Conservation (phyloP, 176 grass and related monocot species). For the Aegilops sharonensis region DNA sequence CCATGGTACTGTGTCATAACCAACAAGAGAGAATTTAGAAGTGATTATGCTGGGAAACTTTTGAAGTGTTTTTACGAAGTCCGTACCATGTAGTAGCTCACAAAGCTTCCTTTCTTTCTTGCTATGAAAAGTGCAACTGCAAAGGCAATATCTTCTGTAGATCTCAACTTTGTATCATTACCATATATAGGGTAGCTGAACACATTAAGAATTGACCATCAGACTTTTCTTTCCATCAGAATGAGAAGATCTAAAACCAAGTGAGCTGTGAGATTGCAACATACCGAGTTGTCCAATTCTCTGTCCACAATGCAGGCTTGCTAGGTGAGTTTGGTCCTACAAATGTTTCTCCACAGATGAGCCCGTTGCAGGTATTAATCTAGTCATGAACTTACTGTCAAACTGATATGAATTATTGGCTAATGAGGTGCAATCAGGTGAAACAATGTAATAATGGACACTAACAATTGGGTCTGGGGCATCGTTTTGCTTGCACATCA, state of each 20-base stretch:
- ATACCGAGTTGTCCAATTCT: slow-evolving; percentile 85
- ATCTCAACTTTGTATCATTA: slow-evolving; percentile 58
- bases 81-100: slow-evolving; percentile 98
- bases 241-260: background rate
- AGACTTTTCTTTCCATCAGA: background rate
- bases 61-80: background rate
- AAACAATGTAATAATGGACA: slow-evolving; percentile 18
- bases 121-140: slow-evolving; percentile 73
- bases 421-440: background rate
- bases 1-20: slow-evolving; percentile 76
- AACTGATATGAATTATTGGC: slow-evolving; percentile 3
- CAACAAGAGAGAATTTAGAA: background rate
- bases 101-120: slow-evolving; percentile 81
- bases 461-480: slow-evolving; percentile 83
- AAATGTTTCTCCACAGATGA: slow-evolving; percentile 79
- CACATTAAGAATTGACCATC: slow-evolving; percentile 6
- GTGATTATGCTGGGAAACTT: background rate
- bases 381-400: slow-evolving; percentile 33
- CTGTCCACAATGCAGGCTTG: slow-evolving; percentile 90
- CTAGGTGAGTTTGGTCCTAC: slow-evolving; percentile 73
- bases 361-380: slow-evolving; percentile 92
- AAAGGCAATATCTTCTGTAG: slow-evolving; percentile 74
- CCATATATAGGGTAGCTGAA: slow-evolving; percentile 64
- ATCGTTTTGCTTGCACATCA: slow-evolving; percentile 96
- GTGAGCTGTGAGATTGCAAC: background rate